Base-by-base conservation (phyloP, 1,139 yeast species). In the Nakaseomyces uthaithaninus region DNA sequence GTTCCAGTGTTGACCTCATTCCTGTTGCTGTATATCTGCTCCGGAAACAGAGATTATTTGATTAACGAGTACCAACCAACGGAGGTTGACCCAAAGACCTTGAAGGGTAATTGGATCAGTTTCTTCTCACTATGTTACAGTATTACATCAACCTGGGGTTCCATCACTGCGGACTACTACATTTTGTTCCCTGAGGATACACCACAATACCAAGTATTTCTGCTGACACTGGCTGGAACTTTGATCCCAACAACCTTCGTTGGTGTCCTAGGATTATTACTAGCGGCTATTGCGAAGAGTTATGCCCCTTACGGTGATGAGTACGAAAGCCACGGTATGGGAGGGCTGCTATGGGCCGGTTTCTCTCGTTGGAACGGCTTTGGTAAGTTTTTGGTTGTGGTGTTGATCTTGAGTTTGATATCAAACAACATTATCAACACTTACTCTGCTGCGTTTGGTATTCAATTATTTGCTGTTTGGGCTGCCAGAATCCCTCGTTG, bases 81-180 rank as follows among this genome's bases (percentile, higher is more conserved):
- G 18, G 41, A 42, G 6, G 56, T 71, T 3, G 58, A 60, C 41
- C 71, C 72, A 3, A 42, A 66, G 1, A 69, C 74, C 1, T 57
- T 67, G 10, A 68, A 69, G 38, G 94, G 94, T 7, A 74, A 77
- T 56, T 77, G 85, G 75, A 60, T 86, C 23, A 74, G 86, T 14
- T 82, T 77, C 59, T 84, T 85, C 55, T 74, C 89, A 1, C 66
- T 85, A 37, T 71, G 81, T 27, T 84, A 83, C 55, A 80, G 95
- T 24, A 77, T 81, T 36, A 85, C 95, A 3, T 75, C 89, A 1
- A 84, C 95, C 1, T 87, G 95, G 95, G 93, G 94, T 27, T 81
- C 91, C 4, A 74, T 82, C 45, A 84, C 95, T 1, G 72, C 91
- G 0, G 96, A 87, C 61, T 87, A 86, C 60, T 84, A 83, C 59